These are phyloP conservation scores for Oryza australiensis DNA, from an alignment of 176 grass and related monocot genomes.

Conservation along the genomic window DNA sequence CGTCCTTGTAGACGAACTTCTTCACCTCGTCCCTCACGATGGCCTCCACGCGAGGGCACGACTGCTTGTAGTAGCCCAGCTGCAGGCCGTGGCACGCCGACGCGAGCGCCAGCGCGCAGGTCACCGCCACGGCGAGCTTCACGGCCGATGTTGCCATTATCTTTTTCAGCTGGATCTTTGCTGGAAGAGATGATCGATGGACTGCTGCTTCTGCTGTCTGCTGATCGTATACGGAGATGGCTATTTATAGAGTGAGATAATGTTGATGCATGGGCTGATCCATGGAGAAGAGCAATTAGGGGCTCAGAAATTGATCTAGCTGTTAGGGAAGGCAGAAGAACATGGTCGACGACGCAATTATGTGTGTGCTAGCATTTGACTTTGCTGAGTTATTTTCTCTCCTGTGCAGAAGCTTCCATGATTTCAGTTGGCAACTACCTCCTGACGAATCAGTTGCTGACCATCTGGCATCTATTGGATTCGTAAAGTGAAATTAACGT, in stretches of 20 bases:
- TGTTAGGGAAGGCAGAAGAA: slow-evolving; percentile 25
- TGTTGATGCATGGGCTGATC: background rate
- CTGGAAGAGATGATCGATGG: background rate
- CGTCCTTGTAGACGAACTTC: slow-evolving; percentile 40
- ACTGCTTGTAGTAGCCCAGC: slow-evolving; percentile 41
- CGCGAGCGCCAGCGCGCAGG: background rate
- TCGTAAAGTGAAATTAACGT: no score
- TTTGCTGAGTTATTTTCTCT: background rate
- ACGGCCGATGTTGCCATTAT: background rate
- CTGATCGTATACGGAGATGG: background rate
- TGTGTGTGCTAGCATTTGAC: slow-evolving; percentile 1
- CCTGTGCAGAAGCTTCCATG: background rate
- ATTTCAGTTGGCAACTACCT: background rate
- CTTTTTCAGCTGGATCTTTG: background rate
- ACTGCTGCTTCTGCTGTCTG: background rate
- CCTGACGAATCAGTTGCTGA: no score
- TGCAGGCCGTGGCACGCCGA: slow-evolving; percentile 29
- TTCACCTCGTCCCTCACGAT: slow-evolving; percentile 44
- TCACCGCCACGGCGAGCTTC: slow-evolving; percentile 1
- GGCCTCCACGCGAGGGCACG: slow-evolving; percentile 46
- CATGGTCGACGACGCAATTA: background rate
- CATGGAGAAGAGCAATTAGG: background rate
- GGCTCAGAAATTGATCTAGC: slow-evolving; percentile 14
- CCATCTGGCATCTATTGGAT: no score
- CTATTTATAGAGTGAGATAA: slow-evolving; percentile 10